These are phyloP conservation scores for Gastrolobium villosum DNA, from an alignment of 306 rosid species.

Conservation along the genomic window DNA sequence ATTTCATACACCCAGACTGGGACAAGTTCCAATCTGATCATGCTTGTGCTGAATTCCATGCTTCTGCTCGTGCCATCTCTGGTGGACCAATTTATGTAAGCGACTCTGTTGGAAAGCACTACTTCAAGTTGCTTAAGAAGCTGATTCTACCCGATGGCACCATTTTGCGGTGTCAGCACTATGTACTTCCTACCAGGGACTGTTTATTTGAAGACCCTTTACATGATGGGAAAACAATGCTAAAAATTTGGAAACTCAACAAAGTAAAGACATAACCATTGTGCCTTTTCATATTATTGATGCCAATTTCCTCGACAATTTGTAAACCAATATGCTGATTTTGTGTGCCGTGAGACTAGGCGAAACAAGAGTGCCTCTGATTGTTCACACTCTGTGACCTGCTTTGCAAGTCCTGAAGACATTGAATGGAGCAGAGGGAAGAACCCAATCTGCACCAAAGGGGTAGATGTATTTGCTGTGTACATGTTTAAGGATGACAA, in stretches of 20 bases:
- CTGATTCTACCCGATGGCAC: constrained; percentile 74
- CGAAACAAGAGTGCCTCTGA: constrained; percentile 61
- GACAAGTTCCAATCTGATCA: constrained; percentile 86
- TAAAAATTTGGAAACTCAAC: constrained; percentile 88
- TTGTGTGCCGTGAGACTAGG: constrained; percentile 57
- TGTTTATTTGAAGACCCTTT: constrained; percentile 77
- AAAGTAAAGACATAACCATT: constrained; percentile 57
- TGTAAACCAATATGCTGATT: not conserved
- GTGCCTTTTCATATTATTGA: not conserved
- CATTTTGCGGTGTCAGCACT: constrained; percentile 73
- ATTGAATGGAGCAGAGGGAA: constrained; percentile 70
- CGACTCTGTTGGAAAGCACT: constrained; percentile 73
- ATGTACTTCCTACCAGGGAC: constrained; percentile 84
- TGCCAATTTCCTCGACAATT: too few species aligned
- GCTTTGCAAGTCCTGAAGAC: constrained; percentile 66
- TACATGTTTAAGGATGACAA: constrained; percentile 59
- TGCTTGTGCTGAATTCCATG: constrained; percentile 75
- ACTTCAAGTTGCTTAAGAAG: constrained; percentile 73
- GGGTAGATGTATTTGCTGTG: constrained; percentile 61
- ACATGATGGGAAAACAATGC: constrained; percentile 83
- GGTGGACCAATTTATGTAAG: constrained; percentile 86
- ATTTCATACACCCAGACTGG: constrained; percentile 86
- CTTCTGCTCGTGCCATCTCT: constrained; percentile 80
- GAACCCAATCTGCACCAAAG: constrained; percentile 54
- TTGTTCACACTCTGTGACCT: constrained; percentile 54